These are phyloP conservation scores for Chenopodium formosanum DNA, from an alignment of 148 eudicot species.

Conservation along the genomic window DNA sequence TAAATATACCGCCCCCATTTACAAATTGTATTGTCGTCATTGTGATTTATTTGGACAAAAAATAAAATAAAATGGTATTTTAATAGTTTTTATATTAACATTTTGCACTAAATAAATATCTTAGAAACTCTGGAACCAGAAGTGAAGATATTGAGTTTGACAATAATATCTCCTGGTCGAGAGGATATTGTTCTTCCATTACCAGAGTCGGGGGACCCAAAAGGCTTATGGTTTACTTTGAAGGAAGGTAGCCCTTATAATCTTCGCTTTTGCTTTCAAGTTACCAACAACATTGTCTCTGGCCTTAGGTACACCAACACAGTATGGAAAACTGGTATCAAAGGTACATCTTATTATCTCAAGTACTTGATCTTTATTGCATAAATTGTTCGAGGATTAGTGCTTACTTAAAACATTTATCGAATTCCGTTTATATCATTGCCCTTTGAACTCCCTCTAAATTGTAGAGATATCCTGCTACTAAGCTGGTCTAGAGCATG, in stretches of 20 bases:
- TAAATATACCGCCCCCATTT: too few relatives aligned
- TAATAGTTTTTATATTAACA: too few relatives aligned
- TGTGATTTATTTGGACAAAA: too few relatives aligned
- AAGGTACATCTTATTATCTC: constrained; percentile 42
- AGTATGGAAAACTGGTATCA: constrained; percentile 83
- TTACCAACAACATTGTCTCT: constrained; percentile 70
- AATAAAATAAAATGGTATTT: too few relatives aligned
- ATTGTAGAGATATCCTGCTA: too few relatives aligned
- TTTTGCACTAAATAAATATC: background rate
- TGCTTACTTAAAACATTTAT: too few relatives aligned
- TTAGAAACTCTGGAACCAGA: constrained; percentile 64
- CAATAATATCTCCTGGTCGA: constrained; percentile 60
- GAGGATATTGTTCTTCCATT: constrained; percentile 54
- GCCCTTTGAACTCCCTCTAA: too few relatives aligned
- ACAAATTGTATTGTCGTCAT: too few relatives aligned
- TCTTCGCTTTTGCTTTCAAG: constrained; percentile 65
- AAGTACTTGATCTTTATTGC: too few relatives aligned
- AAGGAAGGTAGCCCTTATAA: constrained; percentile 78
- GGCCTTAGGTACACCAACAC: constrained; percentile 75
- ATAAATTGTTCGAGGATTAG: too few relatives aligned
- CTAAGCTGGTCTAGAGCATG: too few relatives aligned
- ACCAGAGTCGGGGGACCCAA: constrained; percentile 50
- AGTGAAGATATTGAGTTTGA: constrained; percentile 64
- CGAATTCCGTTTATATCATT: too few relatives aligned
- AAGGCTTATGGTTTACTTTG: constrained; percentile 73